phyloP scores from a whole-genome alignment of 805 yeast species.

The Nakazawaea ernobii region DNA sequence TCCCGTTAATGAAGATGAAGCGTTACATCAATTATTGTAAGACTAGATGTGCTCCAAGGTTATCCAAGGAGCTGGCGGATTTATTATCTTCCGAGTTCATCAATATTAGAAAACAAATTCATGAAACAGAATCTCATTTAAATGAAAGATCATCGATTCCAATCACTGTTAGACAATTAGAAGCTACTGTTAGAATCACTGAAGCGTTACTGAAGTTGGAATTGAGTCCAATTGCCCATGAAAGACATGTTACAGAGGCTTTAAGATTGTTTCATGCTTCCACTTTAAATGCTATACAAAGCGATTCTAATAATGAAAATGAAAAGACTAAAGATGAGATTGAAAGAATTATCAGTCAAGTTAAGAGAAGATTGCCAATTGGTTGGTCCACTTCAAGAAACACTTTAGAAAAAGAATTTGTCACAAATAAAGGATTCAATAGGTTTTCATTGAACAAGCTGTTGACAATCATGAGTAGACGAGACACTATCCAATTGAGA shows the following conservation, averaged over 20 bases:
- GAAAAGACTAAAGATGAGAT: constrained; percentile 64
- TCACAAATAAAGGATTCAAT: constrained; percentile 39
- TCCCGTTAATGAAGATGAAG: constrained; percentile 86
- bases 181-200: constrained; percentile 93
- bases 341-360: constrained; percentile 71
- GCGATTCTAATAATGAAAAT: constrained; percentile 46
- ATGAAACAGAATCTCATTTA: constrained; percentile 71
- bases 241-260: constrained; percentile 92
- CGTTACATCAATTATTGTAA: constrained; percentile 89
- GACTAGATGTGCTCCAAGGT: constrained; percentile 85
- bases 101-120: constrained; percentile 77
- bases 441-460: constrained; percentile 80
- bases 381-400: constrained; percentile 93
- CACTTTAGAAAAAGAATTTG: constrained; percentile 79
- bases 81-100: constrained; percentile 89
- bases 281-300: constrained; percentile 80
- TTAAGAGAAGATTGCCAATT: constrained; percentile 85
- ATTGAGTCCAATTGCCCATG: constrained; percentile 77
- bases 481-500: constrained; percentile 82
- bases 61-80: constrained; percentile 85
- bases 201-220: constrained; percentile 89
- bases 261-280: constrained; percentile 92
- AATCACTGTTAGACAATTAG: constrained; percentile 94
- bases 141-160: constrained; percentile 94
- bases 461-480: constrained; percentile 71